A percentile compares a stretch with the other conserved stretches of the same genome.
These are phyloP conservation scores for Haemoproteus tartakovskyi DNA, from an alignment of 169 alveolate species.

Conservation along the genomic window DNA sequence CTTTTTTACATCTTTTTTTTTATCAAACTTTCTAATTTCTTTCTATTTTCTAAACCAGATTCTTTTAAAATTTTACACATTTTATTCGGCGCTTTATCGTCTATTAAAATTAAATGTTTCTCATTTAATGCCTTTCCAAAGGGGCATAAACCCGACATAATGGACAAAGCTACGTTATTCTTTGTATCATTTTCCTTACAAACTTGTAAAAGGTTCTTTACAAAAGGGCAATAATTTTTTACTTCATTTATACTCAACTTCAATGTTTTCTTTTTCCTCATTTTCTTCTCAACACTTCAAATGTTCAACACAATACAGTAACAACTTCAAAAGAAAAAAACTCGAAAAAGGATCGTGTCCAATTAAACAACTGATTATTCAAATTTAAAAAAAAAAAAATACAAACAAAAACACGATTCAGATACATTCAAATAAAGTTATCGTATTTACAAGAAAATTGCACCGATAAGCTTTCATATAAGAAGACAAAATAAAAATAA, in stretches of 20 bases:
- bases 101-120: slow-evolving; percentile 57
- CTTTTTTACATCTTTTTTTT: slow-evolving; percentile 2
- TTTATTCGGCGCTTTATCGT: slow-evolving; percentile 43
- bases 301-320: too few species aligned
- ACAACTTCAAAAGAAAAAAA: too few species aligned
- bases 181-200: slow-evolving; percentile 23
- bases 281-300: too few species aligned
- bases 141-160: slow-evolving; percentile 58
- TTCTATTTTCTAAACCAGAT: slow-evolving; percentile 1
- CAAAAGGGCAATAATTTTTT: slow-evolving; percentile 59
- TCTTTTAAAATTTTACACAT: slow-evolving; percentile 33
- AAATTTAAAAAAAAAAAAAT: too few species aligned
- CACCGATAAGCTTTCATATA: too few species aligned
- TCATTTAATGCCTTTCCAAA: slow-evolving; percentile 62
- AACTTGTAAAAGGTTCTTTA: slow-evolving; percentile 20
- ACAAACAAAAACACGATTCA: too few species aligned
- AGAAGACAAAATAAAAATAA: too few species aligned
- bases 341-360: too few species aligned
- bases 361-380: too few species aligned
- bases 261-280: slow-evolving; percentile 59
- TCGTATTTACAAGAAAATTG: too few species aligned
- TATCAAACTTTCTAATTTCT: neutral
- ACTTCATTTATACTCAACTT: slow-evolving; percentile 52
- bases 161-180: slow-evolving; percentile 53
- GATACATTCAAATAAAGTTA: too few species aligned